phyloP scores from a whole-genome alignment of 2,329 filamentous ascomycete species.

The Pseudogymnoascus sp. region DNA sequence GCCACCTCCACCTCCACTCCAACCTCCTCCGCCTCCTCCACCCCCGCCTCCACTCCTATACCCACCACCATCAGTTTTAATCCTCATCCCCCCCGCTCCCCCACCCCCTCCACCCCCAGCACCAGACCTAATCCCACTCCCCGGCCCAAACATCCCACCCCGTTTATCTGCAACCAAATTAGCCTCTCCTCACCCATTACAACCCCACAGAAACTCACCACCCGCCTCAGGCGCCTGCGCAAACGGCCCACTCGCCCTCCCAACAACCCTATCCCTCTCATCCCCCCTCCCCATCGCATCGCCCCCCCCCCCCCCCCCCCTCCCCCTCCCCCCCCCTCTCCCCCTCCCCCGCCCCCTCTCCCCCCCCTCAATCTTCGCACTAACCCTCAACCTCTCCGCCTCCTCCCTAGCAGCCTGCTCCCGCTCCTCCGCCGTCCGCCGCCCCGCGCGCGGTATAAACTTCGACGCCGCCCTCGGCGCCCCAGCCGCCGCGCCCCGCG shows the following conservation, averaged over 20 bases:
- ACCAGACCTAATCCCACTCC: constrained; percentile 6
- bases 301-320: constrained; percentile 7
- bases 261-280: background rate
- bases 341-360: constrained; percentile 9
- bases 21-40: constrained; percentile 1
- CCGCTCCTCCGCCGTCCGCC: constrained; percentile 18
- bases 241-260: constrained; percentile 18
- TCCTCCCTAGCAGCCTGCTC: constrained; percentile 15
- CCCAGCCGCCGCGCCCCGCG: background rate
- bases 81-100: constrained; percentile 26
- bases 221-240: constrained; percentile 17
- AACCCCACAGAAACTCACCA: constrained; percentile 15
- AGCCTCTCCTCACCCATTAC: background rate
- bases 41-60: constrained; percentile 11
- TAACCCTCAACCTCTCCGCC: constrained; percentile 9
- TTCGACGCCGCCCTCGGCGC: constrained; percentile 16
- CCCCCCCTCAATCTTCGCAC: constrained; percentile 13
- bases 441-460: constrained; percentile 27
- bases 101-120: constrained; percentile 13
- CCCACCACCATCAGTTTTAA: constrained; percentile 8
- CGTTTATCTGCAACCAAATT: background rate
- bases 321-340: background rate
- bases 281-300: constrained; percentile 17
- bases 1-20: background rate
- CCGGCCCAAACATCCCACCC: constrained; percentile 11